Conservation (phyloP, 352 stramenopile genomes). For the Elongisporangium prolatum region DNA sequence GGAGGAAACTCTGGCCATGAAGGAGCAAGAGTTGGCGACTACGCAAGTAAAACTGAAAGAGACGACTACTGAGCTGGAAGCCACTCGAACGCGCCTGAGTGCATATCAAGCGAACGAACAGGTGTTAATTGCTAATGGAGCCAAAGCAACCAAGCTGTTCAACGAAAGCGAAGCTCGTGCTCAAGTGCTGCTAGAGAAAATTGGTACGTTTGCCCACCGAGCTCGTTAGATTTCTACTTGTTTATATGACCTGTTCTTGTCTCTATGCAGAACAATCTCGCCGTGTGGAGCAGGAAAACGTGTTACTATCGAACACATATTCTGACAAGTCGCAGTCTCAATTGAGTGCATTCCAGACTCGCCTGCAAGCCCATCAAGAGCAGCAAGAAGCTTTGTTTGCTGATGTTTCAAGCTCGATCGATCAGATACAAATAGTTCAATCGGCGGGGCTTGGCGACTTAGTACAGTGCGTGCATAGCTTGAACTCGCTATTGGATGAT, state of each 20-base stretch:
- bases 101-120: constrained; percentile 56
- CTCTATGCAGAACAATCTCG: constrained; percentile 37
- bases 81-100: constrained; percentile 24
- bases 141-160: constrained; percentile 46
- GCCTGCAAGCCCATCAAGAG: constrained; percentile 44
- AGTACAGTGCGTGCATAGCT: constrained; percentile 19
- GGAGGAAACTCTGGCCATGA: constrained; percentile 28
- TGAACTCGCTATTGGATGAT: constrained; percentile 28
- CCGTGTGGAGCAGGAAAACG: constrained; percentile 41
- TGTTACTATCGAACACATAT: constrained; percentile 36
- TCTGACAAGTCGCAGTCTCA: constrained; percentile 33
- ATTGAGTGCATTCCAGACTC: constrained; percentile 38
- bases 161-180: constrained; percentile 47
- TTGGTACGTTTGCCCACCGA: constrained; percentile 20
- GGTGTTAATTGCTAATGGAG: constrained; percentile 46
- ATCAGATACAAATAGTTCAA: constrained; percentile 42
- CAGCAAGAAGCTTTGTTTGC: constrained; percentile 38
- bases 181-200: constrained; percentile 45
- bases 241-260: not conserved
- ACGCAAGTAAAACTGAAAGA: constrained; percentile 31
- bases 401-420: constrained; percentile 35
- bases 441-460: constrained; percentile 37
- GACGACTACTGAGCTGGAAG: constrained; percentile 17
- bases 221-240: not conserved
- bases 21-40: constrained; percentile 23